A percentile compares a stretch with the other conserved stretches of the same genome.
Conservation (phyloP, 805 yeast species). For the Ogataea minuta region DNA sequence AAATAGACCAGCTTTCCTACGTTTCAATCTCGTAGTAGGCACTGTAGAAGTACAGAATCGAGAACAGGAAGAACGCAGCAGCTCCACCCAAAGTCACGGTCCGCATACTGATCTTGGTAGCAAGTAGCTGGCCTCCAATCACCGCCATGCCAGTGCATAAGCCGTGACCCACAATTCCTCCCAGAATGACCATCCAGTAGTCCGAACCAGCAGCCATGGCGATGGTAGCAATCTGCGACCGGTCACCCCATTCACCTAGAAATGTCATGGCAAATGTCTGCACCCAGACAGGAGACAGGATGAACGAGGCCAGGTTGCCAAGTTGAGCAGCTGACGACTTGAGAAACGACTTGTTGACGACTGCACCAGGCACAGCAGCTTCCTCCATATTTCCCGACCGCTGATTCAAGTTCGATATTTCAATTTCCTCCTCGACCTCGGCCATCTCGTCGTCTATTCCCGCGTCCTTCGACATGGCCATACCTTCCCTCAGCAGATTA, state of each 20-base stretch:
- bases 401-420: slow-evolving; percentile 53
- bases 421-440: slow-evolving; percentile 94
- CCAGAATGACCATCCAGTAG: slow-evolving; percentile 83
- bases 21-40: slow-evolving; percentile 41
- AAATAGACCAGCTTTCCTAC: slow-evolving; percentile 2
- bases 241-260: slow-evolving; percentile 98
- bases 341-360: slow-evolving; percentile 2
- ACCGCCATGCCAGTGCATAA: slow-evolving; percentile 90
- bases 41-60: slow-evolving; percentile 74
- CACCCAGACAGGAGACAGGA: slow-evolving; percentile 86
- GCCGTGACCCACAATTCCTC: slow-evolving; percentile 88
- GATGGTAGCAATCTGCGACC: slow-evolving; percentile 96
- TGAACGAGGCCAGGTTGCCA: slow-evolving; percentile 53
- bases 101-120: slow-evolving; percentile 86
- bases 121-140: slow-evolving; percentile 86
- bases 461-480: slow-evolving; percentile 70
- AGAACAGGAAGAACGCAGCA: slow-evolving; percentile 76
- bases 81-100: slow-evolving; percentile 92
- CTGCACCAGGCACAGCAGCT: slow-evolving; percentile 35
- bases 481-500: slow-evolving; percentile 75
- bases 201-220: slow-evolving; percentile 98
- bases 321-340: slow-evolving; percentile 35
- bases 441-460: slow-evolving; percentile 96
- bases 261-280: slow-evolving; percentile 96
- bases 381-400: slow-evolving; percentile 58